Evolutionary conservation across 2,329 filamentous ascomycete genomes (phyloP).

Genomic region (Ascochyta lentis): DNA sequence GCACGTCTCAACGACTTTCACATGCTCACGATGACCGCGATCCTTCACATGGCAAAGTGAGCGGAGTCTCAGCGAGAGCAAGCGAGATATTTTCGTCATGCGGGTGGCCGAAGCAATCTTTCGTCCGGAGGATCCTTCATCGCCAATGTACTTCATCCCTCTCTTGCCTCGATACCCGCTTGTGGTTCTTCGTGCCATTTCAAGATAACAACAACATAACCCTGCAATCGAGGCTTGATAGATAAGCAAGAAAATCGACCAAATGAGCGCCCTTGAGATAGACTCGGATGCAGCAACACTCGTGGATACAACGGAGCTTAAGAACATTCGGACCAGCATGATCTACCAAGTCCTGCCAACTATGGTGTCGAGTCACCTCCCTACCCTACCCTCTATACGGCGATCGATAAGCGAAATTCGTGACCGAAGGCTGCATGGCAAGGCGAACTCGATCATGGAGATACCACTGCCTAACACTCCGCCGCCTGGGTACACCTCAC

Average conservation of each 20-base stretch:
- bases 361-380: slow-evolving; percentile 60
- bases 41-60: slow-evolving; percentile 13
- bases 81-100: slow-evolving; percentile 22
- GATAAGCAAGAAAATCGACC: slow-evolving; percentile 19
- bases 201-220: slow-evolving; percentile 5
- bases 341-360: slow-evolving; percentile 63
- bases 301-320: slow-evolving; percentile 19
- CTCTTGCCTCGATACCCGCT: slow-evolving; percentile 5
- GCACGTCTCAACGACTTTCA: slow-evolving; percentile 29
- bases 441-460: slow-evolving; percentile 26
- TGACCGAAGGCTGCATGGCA: slow-evolving; percentile 24
- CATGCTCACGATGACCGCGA: slow-evolving; percentile 23
- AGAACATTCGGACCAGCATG: slow-evolving; percentile 48
- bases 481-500: slow-evolving; percentile 46
- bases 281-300: slow-evolving; percentile 16
- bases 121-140: not conserved
- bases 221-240: slow-evolving; percentile 12
- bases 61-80: slow-evolving; percentile 5
- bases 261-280: slow-evolving; percentile 1
- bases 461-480: slow-evolving; percentile 40
- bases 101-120: slow-evolving; percentile 3
- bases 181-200: slow-evolving; percentile 9
- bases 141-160: slow-evolving; percentile 2
- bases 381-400: slow-evolving; percentile 58
- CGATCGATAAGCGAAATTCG: slow-evolving; percentile 41